A percentile compares a stretch with the other conserved stretches of the same genome.
These are phyloP conservation scores for Pseudonitzschia delicatissima DNA, from an alignment of 108 stramenopile genomes.

Conservation along the genomic window DNA sequence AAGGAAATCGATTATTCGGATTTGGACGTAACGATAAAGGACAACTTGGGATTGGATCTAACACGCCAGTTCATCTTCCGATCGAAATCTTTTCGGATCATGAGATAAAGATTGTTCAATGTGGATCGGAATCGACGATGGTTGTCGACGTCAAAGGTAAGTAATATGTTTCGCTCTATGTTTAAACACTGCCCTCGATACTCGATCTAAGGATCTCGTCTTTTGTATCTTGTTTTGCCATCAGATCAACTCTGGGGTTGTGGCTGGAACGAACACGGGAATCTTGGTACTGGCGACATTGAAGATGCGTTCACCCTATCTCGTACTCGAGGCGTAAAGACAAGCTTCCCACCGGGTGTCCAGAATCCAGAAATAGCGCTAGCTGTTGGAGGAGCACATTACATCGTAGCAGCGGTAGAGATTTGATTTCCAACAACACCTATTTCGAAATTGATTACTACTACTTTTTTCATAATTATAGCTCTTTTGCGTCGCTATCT, in stretches of 20 bases:
- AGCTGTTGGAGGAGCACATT: conserved; percentile 56
- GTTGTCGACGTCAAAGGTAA: conserved; percentile 38
- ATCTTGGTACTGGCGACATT: conserved; percentile 27
- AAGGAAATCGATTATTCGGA: conserved; percentile 43
- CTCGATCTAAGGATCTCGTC: no score
- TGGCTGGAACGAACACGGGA: conserved; percentile 84
- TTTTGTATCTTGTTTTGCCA: conserved; percentile 22
- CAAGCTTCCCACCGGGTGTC: conserved; percentile 23
- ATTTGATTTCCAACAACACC: neutral
- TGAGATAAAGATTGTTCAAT: conserved; percentile 33
- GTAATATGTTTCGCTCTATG: neutral
- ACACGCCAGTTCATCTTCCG: conserved; percentile 5
- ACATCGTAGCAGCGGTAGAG: conserved; percentile 25
- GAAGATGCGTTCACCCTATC: conserved; percentile 22
- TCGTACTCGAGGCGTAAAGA: conserved; percentile 7
- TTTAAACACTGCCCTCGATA: neutral
- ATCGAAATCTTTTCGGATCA: conserved; percentile 17
- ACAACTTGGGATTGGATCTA: conserved; percentile 14
- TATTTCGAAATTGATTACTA: neutral
- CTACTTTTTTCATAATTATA: no score
- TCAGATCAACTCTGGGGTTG: conserved; percentile 28
- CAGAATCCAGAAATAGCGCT: conserved; percentile 31
- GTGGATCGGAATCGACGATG: conserved; percentile 77
- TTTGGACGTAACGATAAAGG: conserved; percentile 68
- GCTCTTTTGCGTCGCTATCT: neutral